These are phyloP conservation scores for Melanopsichium pennsylvanicum DNA, from an alignment of 1,284 basidiomycete species.

Conservation along the genomic window DNA sequence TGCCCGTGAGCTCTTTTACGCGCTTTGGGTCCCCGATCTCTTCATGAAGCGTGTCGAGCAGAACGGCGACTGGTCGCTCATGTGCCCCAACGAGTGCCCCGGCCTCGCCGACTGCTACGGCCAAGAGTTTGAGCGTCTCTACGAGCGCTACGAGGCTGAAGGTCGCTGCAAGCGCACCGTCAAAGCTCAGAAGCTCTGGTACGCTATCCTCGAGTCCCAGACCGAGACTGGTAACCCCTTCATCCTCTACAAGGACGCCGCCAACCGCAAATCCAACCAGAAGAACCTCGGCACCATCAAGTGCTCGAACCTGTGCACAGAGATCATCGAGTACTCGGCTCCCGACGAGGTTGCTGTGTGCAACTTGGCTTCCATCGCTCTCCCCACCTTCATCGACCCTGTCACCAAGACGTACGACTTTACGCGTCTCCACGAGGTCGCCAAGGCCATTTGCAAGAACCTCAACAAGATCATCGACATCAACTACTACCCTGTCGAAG, in stretches of 20 bases:
- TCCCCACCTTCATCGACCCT: conserved; percentile 72
- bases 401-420: conserved; percentile 75
- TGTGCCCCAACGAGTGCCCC: conserved; percentile 97
- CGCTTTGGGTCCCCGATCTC: conserved; percentile 96
- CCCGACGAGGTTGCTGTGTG: conserved; percentile 99
- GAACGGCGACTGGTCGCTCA: conserved; percentile 90
- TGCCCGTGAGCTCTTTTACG: conserved; percentile 97
- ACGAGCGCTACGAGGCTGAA: conserved; percentile 88
- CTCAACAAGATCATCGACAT: conserved; percentile 92
- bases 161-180: conserved; percentile 86
- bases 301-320: conserved; percentile 97
- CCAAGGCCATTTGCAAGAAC: conserved; percentile 77
- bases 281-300: conserved; percentile 99
- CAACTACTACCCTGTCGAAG: conserved; percentile 90
- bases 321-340: conserved; percentile 98
- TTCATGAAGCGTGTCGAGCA: conserved; percentile 72
- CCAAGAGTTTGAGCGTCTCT: conserved; percentile 89
- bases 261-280: conserved; percentile 76
- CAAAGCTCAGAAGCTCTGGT: conserved; percentile 98
- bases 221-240: conserved; percentile 98
- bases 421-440: conserved; percentile 89
- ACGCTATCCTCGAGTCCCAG: conserved; percentile 94
- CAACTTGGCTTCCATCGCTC: conserved; percentile 95
- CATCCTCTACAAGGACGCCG: conserved; percentile 88
- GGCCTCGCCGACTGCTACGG: conserved; percentile 89